A percentile compares a stretch with the other conserved stretches of the same genome.
These are phyloP conservation scores for Berkeleyomyces basicola DNA, from an alignment of 2,329 filamentous ascomycete species.

Conservation along the genomic window DNA sequence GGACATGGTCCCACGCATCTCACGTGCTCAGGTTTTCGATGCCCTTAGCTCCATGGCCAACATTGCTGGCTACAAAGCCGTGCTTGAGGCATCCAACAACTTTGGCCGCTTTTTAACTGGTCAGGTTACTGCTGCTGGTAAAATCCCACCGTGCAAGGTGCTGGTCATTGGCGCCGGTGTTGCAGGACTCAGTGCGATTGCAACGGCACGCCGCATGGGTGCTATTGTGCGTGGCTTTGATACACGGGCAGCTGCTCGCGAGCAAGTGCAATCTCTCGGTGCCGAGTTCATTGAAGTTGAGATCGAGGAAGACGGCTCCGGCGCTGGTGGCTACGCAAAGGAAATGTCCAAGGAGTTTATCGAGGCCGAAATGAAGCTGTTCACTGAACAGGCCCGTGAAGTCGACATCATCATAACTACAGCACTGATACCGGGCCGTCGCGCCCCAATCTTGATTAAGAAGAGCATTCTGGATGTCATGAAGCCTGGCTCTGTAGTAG, in stretches of 20 bases:
- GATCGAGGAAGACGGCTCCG: slow-evolving; percentile 67
- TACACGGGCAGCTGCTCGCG: slow-evolving; percentile 70
- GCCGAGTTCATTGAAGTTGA: slow-evolving; percentile 83
- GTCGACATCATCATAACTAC: slow-evolving; percentile 90
- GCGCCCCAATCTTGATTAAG: slow-evolving; percentile 70
- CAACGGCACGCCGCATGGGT: slow-evolving; percentile 68
- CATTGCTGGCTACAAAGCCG: slow-evolving; percentile 84
- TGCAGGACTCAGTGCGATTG: slow-evolving; percentile 75
- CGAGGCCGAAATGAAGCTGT: slow-evolving; percentile 83
- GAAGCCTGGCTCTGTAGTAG: slow-evolving; percentile 78
- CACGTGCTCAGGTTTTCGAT: slow-evolving; percentile 75
- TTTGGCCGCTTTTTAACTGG: slow-evolving; percentile 81
- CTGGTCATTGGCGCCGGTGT: slow-evolving; percentile 83
- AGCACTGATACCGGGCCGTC: slow-evolving; percentile 72
- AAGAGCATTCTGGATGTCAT: slow-evolving; percentile 66
- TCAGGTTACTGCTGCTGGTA: slow-evolving; percentile 76
- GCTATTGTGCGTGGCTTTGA: slow-evolving; percentile 85
- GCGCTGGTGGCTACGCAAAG: slow-evolving; percentile 76
- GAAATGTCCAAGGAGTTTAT: slow-evolving; percentile 92
- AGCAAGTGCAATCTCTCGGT: slow-evolving; percentile 79
- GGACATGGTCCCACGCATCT: slow-evolving; percentile 86
- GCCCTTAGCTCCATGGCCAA: slow-evolving; percentile 87
- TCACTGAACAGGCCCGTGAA: slow-evolving; percentile 70
- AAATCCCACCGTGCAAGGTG: slow-evolving; percentile 82
- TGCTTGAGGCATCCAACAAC: slow-evolving; percentile 74